A percentile compares a stretch with the other conserved stretches of the same genome.
Evolutionary conservation across 306 rosid genomes (phyloP).

Genomic region (Vigna nakashimae): DNA sequence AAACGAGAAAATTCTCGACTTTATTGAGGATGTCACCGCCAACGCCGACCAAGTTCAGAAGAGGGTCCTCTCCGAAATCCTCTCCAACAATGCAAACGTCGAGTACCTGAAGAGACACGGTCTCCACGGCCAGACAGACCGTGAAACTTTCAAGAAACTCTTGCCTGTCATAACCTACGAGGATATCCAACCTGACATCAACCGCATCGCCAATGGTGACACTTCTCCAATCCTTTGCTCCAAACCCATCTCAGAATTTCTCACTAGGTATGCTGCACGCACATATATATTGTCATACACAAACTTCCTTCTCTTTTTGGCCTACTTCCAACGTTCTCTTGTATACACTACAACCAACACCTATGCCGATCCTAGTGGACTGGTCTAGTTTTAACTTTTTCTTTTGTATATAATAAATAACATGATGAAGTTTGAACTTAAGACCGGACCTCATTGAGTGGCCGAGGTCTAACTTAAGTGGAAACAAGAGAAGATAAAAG

Average conservation of each 20-base stretch:
- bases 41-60: conserved; percentile 73
- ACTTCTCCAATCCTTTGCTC: conserved; percentile 86
- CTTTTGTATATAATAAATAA: not conserved
- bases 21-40: conserved; percentile 78
- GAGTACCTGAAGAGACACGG: conserved; percentile 76
- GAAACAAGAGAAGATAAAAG: not conserved
- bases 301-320: not conserved
- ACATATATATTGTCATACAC: too few relatives aligned
- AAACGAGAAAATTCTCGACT: conserved; percentile 68
- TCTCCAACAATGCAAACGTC: conserved; percentile 76
- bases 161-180: conserved; percentile 86
- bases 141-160: conserved; percentile 76
- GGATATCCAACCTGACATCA: conserved; percentile 77
- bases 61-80: conserved; percentile 76
- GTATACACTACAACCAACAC: not conserved
- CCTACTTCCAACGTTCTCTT: not conserved
- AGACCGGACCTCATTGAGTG: not conserved
- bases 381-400: not conserved
- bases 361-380: not conserved
- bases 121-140: conserved; percentile 75
- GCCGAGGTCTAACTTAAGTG: not conserved
- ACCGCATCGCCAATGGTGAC: conserved; percentile 96
- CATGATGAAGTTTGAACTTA: not conserved
- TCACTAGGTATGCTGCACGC: conserved; percentile 68
- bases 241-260: conserved; percentile 84